These are phyloP conservation scores for Nicotiana noctiflora DNA, from an alignment of 257 asterid species.

Conservation along the genomic window DNA sequence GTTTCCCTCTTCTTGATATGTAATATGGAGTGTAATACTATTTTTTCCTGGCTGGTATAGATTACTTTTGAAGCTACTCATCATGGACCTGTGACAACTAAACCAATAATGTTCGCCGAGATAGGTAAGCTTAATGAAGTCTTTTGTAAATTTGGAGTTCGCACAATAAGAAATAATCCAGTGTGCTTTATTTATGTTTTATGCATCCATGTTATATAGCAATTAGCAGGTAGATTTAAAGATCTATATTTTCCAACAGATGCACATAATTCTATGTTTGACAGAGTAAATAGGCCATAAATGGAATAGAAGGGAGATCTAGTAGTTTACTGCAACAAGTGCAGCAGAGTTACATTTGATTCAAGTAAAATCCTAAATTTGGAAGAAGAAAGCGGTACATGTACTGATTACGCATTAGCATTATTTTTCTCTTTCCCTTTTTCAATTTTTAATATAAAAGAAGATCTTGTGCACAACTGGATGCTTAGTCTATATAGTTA, in stretches of 20 bases:
- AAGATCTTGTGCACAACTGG: background rate
- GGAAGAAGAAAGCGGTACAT: background rate
- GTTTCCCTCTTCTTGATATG: background rate
- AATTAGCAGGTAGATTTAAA: background rate
- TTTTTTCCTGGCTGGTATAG: conserved; percentile 31
- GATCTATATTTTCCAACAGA: background rate
- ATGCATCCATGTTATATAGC: background rate
- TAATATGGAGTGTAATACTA: background rate
- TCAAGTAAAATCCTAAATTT: background rate
- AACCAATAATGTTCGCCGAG: conserved; percentile 85
- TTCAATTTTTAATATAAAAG: background rate
- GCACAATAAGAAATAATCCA: background rate
- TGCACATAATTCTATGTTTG: background rate
- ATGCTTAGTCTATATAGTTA: background rate
- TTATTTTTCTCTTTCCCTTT: background rate
- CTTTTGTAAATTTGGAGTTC: background rate
- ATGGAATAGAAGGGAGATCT: background rate
- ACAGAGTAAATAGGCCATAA: background rate
- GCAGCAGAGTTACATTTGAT: background rate
- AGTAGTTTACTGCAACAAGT: background rate
- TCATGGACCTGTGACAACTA: conserved; percentile 87
- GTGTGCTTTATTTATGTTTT: background rate
- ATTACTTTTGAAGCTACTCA: conserved; percentile 91
- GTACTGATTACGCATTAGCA: background rate
- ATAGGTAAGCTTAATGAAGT: conserved; percentile 43